Conservation (phyloP, 345 rosid genomes). For the Populus deltoides region DNA sequence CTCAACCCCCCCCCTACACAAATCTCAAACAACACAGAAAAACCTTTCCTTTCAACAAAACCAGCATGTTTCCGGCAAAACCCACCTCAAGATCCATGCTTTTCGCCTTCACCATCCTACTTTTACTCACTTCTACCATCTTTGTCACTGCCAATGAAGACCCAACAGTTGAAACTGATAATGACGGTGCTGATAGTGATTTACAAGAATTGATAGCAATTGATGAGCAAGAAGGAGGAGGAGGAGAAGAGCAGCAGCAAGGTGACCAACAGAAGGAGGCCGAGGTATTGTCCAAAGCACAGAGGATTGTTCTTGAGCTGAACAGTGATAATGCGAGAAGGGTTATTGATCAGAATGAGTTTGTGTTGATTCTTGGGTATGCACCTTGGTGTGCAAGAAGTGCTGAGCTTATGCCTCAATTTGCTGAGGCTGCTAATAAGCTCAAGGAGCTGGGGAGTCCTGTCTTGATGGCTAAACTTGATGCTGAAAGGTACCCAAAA, state of each 20-base stretch:
- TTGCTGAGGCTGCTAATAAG: conserved; percentile 73
- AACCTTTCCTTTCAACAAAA: conserved; percentile 11
- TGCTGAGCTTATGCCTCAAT: conserved; percentile 89
- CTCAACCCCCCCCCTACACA: neutral
- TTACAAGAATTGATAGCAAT: conserved; percentile 61
- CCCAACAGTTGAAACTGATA: neutral
- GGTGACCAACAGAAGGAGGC: conserved; percentile 52
- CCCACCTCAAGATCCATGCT: conserved; percentile 46
- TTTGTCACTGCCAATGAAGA: conserved; percentile 31
- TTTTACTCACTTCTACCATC: conserved; percentile 36
- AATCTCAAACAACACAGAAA: neutral
- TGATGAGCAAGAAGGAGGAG: conserved; percentile 50
- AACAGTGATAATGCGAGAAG: conserved; percentile 50
- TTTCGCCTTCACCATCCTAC: conserved; percentile 35
- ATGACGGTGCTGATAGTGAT: conserved; percentile 40
- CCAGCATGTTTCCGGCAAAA: conserved; percentile 30
- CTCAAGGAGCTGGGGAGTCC: conserved; percentile 60
- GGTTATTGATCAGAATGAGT: conserved; percentile 50
- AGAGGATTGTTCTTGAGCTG: conserved; percentile 72
- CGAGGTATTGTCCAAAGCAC: conserved; percentile 67
- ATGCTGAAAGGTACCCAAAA: conserved; percentile 70
- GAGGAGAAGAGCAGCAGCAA: conserved; percentile 25
- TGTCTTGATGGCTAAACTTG: conserved; percentile 77
- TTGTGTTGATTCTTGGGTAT: conserved; percentile 71
- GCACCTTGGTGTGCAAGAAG: conserved; percentile 88